A percentile compares a stretch with the other conserved stretches of the same genome.
Evolutionary conservation across 163 green algal species (phyloP).

Genomic region (Coccomyxa subellipsoidea): DNA sequence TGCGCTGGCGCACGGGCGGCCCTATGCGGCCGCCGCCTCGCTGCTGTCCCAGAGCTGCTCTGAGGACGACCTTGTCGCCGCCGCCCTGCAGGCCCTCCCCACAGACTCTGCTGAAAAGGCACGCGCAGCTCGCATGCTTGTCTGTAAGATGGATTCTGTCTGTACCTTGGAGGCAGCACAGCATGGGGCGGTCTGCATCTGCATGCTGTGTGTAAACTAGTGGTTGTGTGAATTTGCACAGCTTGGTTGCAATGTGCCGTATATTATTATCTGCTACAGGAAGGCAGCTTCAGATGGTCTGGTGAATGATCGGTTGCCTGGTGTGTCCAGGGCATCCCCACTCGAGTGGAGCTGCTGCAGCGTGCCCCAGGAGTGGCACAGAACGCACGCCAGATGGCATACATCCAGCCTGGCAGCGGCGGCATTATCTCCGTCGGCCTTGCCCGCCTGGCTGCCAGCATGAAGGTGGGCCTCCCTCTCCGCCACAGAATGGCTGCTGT

Average conservation of each 20-base stretch:
- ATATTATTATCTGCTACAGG: neutral
- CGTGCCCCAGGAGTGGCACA: neutral
- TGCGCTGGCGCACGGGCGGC: constrained; percentile 13
- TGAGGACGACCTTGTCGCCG: neutral
- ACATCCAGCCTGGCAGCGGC: constrained; percentile 23
- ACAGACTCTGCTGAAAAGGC: constrained; percentile 3
- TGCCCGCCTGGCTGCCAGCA: constrained; percentile 27
- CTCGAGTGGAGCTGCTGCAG: constrained; percentile 12
- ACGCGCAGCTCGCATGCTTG: neutral
- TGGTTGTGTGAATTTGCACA: too few relatives aligned
- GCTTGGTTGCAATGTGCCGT: neutral
- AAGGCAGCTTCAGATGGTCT: neutral
- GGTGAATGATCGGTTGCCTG: neutral
- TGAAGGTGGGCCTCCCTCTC: constrained; percentile 20
- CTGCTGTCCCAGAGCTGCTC: neutral
- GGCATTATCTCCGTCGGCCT: constrained; percentile 27
- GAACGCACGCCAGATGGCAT: constrained; percentile 2
- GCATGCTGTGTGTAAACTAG: too few relatives aligned
- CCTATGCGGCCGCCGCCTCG: constrained; percentile 16
- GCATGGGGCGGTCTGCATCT: too few relatives aligned
- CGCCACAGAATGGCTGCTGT: too few relatives aligned
- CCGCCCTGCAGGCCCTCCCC: neutral
- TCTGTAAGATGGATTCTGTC: too few relatives aligned
- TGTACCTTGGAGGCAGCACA: too few relatives aligned
- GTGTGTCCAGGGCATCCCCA: constrained; percentile 15